phyloP scores from a whole-genome alignment of 495 filamentous ascomycete genomes.

The Aspergillus coremiiformis region DNA sequence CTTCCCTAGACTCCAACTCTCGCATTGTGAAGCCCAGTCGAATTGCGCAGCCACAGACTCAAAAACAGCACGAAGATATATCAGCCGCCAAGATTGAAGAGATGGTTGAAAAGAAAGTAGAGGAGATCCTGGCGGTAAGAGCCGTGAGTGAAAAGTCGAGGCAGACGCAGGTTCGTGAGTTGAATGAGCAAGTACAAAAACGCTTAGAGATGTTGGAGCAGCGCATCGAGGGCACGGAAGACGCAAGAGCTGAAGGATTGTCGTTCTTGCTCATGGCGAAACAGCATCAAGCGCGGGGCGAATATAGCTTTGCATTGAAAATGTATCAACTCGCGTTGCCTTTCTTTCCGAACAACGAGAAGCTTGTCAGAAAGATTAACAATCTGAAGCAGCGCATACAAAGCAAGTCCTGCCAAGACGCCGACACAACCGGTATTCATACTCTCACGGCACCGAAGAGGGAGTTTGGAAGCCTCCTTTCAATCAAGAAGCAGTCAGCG shows the following conservation, averaged over 20 bases:
- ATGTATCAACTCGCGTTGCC: conserved; percentile 82
- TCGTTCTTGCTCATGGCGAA: conserved; percentile 84
- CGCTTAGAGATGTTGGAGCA: conserved; percentile 79
- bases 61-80: conserved; percentile 34
- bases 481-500: conserved; percentile 29
- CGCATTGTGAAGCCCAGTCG: conserved; percentile 26
- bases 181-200: conserved; percentile 70
- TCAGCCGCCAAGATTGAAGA: conserved; percentile 80
- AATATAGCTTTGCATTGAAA: conserved; percentile 67
- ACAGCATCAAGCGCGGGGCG: conserved; percentile 76
- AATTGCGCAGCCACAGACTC: conserved; percentile 25
- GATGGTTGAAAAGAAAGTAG: conserved; percentile 84
- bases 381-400: conserved; percentile 56
- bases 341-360: conserved; percentile 81
- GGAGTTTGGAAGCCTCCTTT: conserved; percentile 35
- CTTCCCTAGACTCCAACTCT: conserved; percentile 35
- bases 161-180: conserved; percentile 44
- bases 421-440: conserved; percentile 12
- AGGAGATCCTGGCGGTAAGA: conserved; percentile 73
- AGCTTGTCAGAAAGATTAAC: conserved; percentile 70
- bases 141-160: conserved; percentile 43
- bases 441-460: conserved; percentile 19
- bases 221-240: conserved; percentile 69
- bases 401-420: conserved; percentile 14
- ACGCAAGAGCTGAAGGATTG: conserved; percentile 69